These are phyloP conservation scores for Cantharellus anzutake DNA, from an alignment of 768 basidiomycete genomes.

Conservation along the genomic window DNA sequence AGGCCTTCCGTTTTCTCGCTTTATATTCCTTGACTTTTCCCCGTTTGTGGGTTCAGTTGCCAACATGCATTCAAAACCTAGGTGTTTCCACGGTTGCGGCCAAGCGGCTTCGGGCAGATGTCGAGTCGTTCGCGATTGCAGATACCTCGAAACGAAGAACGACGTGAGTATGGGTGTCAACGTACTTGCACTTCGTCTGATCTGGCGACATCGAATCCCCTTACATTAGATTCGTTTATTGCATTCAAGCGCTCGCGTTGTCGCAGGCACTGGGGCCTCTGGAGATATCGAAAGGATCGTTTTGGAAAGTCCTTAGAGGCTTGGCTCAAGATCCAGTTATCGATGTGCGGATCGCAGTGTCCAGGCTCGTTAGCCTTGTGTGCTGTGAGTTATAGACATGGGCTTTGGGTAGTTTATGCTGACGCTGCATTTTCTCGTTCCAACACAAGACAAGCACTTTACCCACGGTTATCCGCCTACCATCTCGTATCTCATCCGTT, in stretches of 20 bases:
- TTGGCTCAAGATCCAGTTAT: constrained; percentile 51
- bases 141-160: constrained; percentile 36
- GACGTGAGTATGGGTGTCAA: constrained; percentile 31
- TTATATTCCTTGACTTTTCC: neutral
- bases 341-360: constrained; percentile 72
- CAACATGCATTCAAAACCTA: constrained; percentile 12
- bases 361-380: constrained; percentile 44
- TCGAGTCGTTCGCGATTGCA: constrained; percentile 15
- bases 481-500: constrained; percentile 3
- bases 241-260: constrained; percentile 41
- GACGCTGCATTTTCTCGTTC: neutral
- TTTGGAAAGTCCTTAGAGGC: constrained; percentile 34
- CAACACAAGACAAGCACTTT: neutral
- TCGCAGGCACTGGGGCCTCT: constrained; percentile 17
- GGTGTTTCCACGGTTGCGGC: constrained; percentile 11
- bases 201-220: constrained; percentile 6
- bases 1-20: no score
- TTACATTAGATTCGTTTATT: constrained; percentile 45
- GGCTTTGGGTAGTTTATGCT: no score
- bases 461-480: constrained; percentile 1
- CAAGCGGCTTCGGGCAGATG: constrained; percentile 26
- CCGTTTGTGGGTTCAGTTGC: constrained; percentile 10
- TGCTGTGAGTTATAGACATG: constrained; percentile 27
- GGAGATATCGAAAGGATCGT: constrained; percentile 25
- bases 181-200: constrained; percentile 6